Evolutionary conservation across 495 filamentous ascomycete species (phyloP), one percentile per base, ranked within the genome.

Genomic region (Tuber melanosporum): DNA sequence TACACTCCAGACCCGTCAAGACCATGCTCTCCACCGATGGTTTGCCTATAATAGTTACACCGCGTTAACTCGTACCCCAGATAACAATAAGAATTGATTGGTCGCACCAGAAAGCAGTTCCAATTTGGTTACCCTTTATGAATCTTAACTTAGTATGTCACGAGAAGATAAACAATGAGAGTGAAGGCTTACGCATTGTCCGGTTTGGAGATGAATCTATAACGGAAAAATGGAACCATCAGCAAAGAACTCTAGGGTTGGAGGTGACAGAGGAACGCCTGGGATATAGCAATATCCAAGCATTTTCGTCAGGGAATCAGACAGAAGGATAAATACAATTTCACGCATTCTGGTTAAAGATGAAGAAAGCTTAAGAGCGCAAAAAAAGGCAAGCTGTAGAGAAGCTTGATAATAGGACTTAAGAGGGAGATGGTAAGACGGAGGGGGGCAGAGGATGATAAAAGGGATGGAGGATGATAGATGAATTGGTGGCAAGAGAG

Each of bases 1-100:
- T 88, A 94, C 92, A 92, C 88, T 84, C 95, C 95, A 85, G 93
- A 92, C 86, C 92, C 92, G 87, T 99, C 95, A 83, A 99, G 94
- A 85, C 95, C 95, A 88, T 99, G 95, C 89, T 99, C 95, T 87
- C 94, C 93, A 87, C 95, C 97, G 87, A 99, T 98, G 81, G 87
- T 94, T 87, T 99, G 95, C 93, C 91, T 92, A 75, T 62, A 79
- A 72, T 12, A 74, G 9, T 70, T 20, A 69, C 1, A 26, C 74
- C 46, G 77, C 75, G 76, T 85, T 77, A 87, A 82, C 80, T 74
- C 78, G 73, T 71, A 70, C 22, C 74, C 71, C 62, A 76, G 76
- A 73, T 49, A 44, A 66, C 42, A 73, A 52, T 57, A 71, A 71
- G 73, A 12, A 69, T 71, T 39, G 66, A 20, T 75, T 81, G 73